These are phyloP conservation scores for Taphrina confusa DNA, from an alignment of 1,139 yeast genomes.

Conservation along the genomic window DNA sequence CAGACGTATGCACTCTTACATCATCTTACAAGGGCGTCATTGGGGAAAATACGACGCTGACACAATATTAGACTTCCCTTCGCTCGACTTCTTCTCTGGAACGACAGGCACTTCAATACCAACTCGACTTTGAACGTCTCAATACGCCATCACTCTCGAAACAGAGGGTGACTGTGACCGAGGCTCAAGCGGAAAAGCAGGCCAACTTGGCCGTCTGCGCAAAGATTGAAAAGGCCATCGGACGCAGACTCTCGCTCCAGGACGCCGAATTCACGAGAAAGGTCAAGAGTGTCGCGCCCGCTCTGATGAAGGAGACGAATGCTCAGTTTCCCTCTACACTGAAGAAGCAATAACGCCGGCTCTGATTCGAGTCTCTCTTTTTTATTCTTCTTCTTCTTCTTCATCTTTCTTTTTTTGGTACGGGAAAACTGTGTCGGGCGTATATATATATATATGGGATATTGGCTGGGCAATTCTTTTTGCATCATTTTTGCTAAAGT, in stretches of 20 bases:
- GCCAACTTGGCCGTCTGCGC: constrained; percentile 30
- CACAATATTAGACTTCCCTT: constrained; percentile 12
- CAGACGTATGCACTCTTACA: constrained; percentile 8
- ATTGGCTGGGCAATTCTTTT: too few species aligned
- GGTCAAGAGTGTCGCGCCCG: neutral
- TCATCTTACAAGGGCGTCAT: too few species aligned
- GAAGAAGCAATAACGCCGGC: too few species aligned
- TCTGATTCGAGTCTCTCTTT: too few species aligned
- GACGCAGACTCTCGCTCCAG: constrained; percentile 25
- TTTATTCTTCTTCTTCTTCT: too few species aligned
- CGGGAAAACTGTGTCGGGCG: too few species aligned
- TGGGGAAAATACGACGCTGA: too few species aligned
- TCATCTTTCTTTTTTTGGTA: too few species aligned
- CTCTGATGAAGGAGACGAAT: constrained; percentile 1
- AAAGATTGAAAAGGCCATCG: constrained; percentile 26
- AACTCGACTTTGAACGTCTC: constrained; percentile 20
- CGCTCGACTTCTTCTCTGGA: constrained; percentile 22
- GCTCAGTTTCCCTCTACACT: too few species aligned
- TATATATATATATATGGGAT: too few species aligned
- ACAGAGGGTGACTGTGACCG: constrained; percentile 14
- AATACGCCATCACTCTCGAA: constrained; percentile 6
- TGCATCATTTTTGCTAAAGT: too few species aligned
- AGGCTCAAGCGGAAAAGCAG: constrained; percentile 14
- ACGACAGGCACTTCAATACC: constrained; percentile 25
- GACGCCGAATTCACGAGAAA: constrained; percentile 29